phyloP scores from a whole-genome alignment of 108 stramenopile genomes.

The Nannochloropsis granulata region DNA sequence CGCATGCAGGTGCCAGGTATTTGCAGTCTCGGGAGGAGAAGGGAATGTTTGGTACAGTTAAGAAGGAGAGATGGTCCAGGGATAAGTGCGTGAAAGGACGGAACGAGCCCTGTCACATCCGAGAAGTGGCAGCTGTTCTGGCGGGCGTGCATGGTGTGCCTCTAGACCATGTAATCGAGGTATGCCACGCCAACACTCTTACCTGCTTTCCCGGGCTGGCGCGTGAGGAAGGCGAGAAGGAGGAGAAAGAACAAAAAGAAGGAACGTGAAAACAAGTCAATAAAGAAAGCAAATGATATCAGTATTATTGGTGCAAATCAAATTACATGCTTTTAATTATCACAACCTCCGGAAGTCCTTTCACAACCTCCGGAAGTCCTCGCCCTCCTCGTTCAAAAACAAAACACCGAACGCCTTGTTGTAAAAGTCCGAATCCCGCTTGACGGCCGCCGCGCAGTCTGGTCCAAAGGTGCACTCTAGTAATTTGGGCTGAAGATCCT shows the following conservation, averaged over 20 bases:
- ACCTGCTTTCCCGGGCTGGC: not conserved
- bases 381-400: not conserved
- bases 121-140: not conserved
- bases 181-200: not conserved
- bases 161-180: not conserved
- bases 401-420: not conserved
- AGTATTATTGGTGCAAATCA: too few species aligned
- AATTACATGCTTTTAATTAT: too few species aligned
- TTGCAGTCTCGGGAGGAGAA: not conserved
- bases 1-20: conserved; percentile 2
- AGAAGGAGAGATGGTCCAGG: conserved; percentile 3
- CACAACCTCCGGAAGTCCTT: not conserved
- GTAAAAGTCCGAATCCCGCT: not conserved
- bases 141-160: not conserved
- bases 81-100: conserved; percentile 12
- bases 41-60: not conserved
- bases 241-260: too few species aligned
- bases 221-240: too few species aligned
- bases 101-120: not conserved
- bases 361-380: not conserved
- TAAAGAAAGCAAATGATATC: too few species aligned
- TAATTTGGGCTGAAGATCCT: not conserved
- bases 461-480: not conserved
- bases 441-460: not conserved
- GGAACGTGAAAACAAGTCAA: too few species aligned